Evolutionary conservation across 306 rosid genomes (phyloP).

Genomic region (Vicia faba): DNA sequence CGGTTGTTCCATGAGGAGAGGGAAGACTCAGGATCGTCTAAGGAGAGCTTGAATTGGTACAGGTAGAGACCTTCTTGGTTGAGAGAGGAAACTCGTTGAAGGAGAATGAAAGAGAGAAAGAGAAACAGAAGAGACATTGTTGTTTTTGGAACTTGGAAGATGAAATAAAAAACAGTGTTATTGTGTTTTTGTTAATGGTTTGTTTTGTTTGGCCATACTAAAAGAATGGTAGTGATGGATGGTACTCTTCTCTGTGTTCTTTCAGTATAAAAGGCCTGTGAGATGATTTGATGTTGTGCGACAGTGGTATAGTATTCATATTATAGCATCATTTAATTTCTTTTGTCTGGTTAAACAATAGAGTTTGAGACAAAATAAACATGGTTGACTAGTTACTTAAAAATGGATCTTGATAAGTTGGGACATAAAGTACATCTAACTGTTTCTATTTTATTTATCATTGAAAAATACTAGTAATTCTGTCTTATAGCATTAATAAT

Average conservation of each 20-base stretch:
- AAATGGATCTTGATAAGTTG: too few species aligned
- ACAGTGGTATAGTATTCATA: too few species aligned
- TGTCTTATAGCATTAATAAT: too few species aligned
- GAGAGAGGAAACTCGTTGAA: constrained; percentile 32
- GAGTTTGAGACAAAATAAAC: background rate
- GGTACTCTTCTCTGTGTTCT: background rate
- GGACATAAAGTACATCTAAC: too few species aligned
- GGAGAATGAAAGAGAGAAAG: constrained; percentile 12
- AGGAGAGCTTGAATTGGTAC: constrained; percentile 50
- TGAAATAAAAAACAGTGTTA: background rate
- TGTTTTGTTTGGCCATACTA: background rate
- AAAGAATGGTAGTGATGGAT: background rate
- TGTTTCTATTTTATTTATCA: too few species aligned
- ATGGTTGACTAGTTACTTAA: too few species aligned
- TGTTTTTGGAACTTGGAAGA: background rate
- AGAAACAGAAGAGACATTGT: constrained; percentile 28
- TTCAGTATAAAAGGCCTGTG: background rate
- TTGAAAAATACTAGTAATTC: too few species aligned
- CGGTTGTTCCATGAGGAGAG: constrained; percentile 65
- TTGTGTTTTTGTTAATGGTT: background rate
- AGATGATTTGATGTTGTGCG: background rate
- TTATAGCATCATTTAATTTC: background rate
- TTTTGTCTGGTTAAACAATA: background rate
- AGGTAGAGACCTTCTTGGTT: constrained; percentile 71
- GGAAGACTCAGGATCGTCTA: constrained; percentile 53